These are phyloP conservation scores for Epichloe sylvatica DNA, from an alignment of 2,329 filamentous ascomycete genomes.

Conservation along the genomic window DNA sequence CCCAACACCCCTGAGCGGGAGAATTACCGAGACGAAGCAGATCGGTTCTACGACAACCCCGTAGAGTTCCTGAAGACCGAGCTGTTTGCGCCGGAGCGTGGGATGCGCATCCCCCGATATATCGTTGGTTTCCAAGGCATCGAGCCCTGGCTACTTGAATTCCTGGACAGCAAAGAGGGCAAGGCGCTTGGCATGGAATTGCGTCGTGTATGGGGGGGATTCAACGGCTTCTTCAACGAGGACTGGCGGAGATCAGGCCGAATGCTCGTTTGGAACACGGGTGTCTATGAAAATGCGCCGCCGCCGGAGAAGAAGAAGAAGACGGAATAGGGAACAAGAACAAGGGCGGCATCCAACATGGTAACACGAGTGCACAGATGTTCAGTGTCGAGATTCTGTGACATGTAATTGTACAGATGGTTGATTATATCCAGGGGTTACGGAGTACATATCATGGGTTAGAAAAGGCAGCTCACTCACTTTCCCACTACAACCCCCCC, in stretches of 20 bases:
- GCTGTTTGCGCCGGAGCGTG: constrained; percentile 27
- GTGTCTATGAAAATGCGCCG: constrained; percentile 12
- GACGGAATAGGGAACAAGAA: no score
- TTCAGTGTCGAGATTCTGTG: no score
- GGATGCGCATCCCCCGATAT: constrained; percentile 33
- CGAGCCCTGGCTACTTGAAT: constrained; percentile 31
- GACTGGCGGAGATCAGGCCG: constrained; percentile 42
- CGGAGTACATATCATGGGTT: no score
- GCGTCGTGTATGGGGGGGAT: constrained; percentile 40
- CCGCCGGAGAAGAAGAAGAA: no score
- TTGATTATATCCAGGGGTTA: neutral
- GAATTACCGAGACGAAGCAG: constrained; percentile 74
- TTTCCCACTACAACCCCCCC: neutral
- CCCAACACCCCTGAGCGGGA: constrained; percentile 47
- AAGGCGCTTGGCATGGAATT: constrained; percentile 28
- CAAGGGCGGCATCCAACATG: no score
- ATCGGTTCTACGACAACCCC: constrained; percentile 67
- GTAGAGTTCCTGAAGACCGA: constrained; percentile 39
- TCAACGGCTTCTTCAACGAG: constrained; percentile 50
- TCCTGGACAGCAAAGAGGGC: constrained; percentile 27
- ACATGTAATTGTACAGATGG: neutral
- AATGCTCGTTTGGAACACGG: constrained; percentile 47
- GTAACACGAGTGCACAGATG: no score
- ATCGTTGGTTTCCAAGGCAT: constrained; percentile 49
- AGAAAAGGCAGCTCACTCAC: neutral